Evolutionary conservation across 768 basidiomycete species (phyloP).

Genomic region (Solioccasus polychromus): DNA sequence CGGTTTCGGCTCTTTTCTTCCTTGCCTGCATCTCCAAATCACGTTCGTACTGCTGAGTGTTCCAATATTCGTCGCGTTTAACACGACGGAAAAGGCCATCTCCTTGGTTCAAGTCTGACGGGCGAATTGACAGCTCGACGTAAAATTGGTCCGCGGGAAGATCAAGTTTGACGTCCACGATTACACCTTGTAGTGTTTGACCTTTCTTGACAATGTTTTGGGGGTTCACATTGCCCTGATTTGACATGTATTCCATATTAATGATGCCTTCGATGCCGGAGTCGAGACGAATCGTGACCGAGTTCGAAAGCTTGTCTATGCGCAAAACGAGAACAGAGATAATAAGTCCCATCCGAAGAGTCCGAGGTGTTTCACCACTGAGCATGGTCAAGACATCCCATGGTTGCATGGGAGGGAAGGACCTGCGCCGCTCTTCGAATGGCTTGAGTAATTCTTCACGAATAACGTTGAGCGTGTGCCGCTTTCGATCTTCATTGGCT

Average conservation of each 20-base stretch:
- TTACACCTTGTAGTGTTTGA: slow-evolving; percentile 75
- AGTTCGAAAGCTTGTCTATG: slow-evolving; percentile 37
- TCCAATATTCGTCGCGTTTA: slow-evolving; percentile 61
- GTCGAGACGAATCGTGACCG: slow-evolving; percentile 75
- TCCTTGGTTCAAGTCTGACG: slow-evolving; percentile 55
- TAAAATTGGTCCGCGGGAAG: slow-evolving; percentile 58
- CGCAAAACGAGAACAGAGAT: slow-evolving; percentile 73
- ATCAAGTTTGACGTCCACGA: slow-evolving; percentile 68
- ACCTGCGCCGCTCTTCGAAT: slow-evolving; percentile 69
- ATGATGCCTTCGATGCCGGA: slow-evolving; percentile 90
- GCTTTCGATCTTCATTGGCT: slow-evolving; percentile 80
- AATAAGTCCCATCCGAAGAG: slow-evolving; percentile 75
- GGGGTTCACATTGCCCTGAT: slow-evolving; percentile 38
- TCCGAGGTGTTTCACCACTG: slow-evolving; percentile 83
- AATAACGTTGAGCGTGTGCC: slow-evolving; percentile 86
- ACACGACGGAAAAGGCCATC: slow-evolving; percentile 63
- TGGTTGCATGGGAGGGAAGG: slow-evolving; percentile 60
- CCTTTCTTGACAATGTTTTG: slow-evolving; percentile 65
- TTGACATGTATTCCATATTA: slow-evolving; percentile 54
- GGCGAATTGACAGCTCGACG: slow-evolving; percentile 74
- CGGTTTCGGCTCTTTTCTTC: slow-evolving; percentile 83
- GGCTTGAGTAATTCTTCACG: slow-evolving; percentile 80
- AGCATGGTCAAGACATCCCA: slow-evolving; percentile 95
- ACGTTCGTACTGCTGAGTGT: slow-evolving; percentile 57
- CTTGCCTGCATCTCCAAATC: slow-evolving; percentile 72